Conservation (phyloP, 2,329 filamentous ascomycete species). For the Penicillium verrucosum region DNA sequence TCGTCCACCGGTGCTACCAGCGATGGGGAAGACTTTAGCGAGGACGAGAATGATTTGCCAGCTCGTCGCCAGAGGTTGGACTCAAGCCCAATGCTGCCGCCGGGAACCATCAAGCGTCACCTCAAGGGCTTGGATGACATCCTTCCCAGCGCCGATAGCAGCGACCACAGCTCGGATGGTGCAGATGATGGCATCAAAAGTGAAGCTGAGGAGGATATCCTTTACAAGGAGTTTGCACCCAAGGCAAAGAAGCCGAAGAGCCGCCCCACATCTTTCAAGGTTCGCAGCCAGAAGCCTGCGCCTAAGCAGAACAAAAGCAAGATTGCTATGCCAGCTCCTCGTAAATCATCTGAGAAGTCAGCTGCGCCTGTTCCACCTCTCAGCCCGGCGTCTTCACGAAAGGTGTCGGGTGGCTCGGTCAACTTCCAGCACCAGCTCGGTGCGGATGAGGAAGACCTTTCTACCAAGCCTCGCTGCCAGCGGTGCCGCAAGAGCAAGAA, state of each 20-base stretch:
- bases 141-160: slow-evolving; percentile 56
- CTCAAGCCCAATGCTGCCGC: slow-evolving; percentile 45
- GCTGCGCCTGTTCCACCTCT: slow-evolving; percentile 21
- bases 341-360: slow-evolving; percentile 39
- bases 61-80: slow-evolving; percentile 42
- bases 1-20: slow-evolving; percentile 84
- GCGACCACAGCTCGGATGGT: slow-evolving; percentile 61
- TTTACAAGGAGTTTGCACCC: slow-evolving; percentile 39
- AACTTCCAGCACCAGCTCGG: slow-evolving; percentile 61
- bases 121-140: slow-evolving; percentile 52
- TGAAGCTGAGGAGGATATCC: slow-evolving; percentile 48
- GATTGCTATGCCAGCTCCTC: slow-evolving; percentile 32
- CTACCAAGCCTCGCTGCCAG: slow-evolving; percentile 94
- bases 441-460: slow-evolving; percentile 81
- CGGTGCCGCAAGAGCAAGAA: slow-evolving; percentile 99
- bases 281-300: slow-evolving; percentile 30
- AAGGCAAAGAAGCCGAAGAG: slow-evolving; percentile 54
- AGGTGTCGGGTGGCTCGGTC: slow-evolving; percentile 54
- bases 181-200: slow-evolving; percentile 55
- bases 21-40: slow-evolving; percentile 63
- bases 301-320: slow-evolving; percentile 38
- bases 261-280: slow-evolving; percentile 39
- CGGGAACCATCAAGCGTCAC: slow-evolving; percentile 45
- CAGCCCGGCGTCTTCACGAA: slow-evolving; percentile 52
- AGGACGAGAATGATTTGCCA: slow-evolving; percentile 58